Evolutionary conservation across 1,284 basidiomycete genomes (phyloP), one percentile per base, ranked within the genome.

Genomic region (Ganoderma leucocontextum): DNA sequence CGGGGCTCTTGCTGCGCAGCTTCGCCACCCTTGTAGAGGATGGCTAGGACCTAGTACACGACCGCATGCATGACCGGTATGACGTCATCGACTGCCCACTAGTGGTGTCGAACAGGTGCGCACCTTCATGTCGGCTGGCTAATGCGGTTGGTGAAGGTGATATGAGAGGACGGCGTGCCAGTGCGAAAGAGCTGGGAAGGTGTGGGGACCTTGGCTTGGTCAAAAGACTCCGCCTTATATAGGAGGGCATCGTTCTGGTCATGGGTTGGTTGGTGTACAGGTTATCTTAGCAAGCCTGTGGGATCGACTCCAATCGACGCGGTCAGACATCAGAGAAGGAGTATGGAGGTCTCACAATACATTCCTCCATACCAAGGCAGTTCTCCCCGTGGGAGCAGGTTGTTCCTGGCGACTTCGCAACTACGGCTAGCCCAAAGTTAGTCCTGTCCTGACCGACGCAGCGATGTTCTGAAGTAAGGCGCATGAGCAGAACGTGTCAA

Each of bases 1-100:
- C 93, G 89, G 63, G 94, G 88, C 82, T 98, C 93, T 75, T 94
- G 85, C 74, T 85, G 75, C 66, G 96, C 95, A 71, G 93, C 90
- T 70, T 89, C 77, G 75, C 85, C 87, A 77, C 93, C 92, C 73
- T 88, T 85, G 84, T 95, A 94, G 65, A 96, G 89, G 75, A 96
- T 89, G 75, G 93, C 92, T 69, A 96, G 87, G 76, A 96, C 84
- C 93, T 95, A 70, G 52, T 65, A 57, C 64, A n/a, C 29, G n/a
- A 39, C 19, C 8, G 42, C 22, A 35, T 17, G 47, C 1, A 10
- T 12, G 35, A 15, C 58, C 22, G 22, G 41, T 29, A 52, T 68
- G 66, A 66, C 64, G 67, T 68, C 68, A 72, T 53, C 0, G 52
- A 62, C 53, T 33, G 61, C 41, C 22, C 15, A 29, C 17, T 15